These are phyloP conservation scores for Gossypium bickii DNA, from an alignment of 345 rosid species.

Conservation along the genomic window DNA sequence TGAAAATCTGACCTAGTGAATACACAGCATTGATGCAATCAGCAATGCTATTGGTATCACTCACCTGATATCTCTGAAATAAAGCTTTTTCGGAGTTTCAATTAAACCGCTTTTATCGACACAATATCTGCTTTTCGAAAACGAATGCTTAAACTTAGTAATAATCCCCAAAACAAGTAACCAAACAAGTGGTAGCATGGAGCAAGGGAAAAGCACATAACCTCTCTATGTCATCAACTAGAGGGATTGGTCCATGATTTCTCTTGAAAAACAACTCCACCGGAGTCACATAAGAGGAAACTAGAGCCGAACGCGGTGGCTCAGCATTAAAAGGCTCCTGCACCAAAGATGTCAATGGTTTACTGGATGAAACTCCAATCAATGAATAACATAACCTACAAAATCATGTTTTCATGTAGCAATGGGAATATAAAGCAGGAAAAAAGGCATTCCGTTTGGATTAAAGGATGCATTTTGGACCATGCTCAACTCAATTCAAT, in stretches of 20 bases:
- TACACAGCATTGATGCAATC: background rate
- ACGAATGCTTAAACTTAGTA: slow-evolving; percentile 11
- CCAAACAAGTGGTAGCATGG: slow-evolving; percentile 2
- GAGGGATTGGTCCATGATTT: slow-evolving; percentile 87
- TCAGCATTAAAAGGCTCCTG: slow-evolving; percentile 79
- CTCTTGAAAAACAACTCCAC: slow-evolving; percentile 88
- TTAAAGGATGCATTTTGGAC: background rate
- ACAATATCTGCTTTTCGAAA: slow-evolving; percentile 47
- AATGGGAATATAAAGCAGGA: background rate
- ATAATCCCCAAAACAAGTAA: background rate
- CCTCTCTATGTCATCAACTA: slow-evolving; percentile 70
- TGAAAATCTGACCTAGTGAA: background rate
- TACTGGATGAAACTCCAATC: background rate
- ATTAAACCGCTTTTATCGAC: slow-evolving; percentile 23
- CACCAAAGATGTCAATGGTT: background rate
- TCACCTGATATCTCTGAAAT: slow-evolving; percentile 1
- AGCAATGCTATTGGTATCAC: background rate
- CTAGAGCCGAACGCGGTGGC: slow-evolving; percentile 68
- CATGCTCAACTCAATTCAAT: slow-evolving; percentile 2
- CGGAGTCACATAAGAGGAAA: slow-evolving; percentile 67
- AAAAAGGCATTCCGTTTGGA: background rate
- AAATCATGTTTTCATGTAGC: background rate
- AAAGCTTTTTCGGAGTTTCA: background rate
- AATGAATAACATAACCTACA: background rate
- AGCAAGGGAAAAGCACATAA: slow-evolving; percentile 14